Conservation (phyloP, 257 asterid species). For the Fraxinus anomala region DNA sequence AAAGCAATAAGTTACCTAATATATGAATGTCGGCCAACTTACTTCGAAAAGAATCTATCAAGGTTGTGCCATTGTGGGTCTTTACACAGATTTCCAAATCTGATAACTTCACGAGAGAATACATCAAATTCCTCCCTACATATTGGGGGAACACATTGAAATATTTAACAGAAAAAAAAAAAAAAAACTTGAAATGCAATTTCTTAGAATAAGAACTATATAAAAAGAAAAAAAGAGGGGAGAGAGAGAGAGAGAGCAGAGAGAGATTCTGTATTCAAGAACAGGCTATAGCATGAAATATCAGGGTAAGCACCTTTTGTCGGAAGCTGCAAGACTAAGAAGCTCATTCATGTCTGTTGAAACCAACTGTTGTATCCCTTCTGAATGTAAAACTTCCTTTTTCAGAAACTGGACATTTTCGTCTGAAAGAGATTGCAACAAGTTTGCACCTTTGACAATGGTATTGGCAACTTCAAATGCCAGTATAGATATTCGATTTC, state of each 20-base stretch:
- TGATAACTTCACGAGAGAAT: slow-evolving; percentile 82
- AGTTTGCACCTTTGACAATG: slow-evolving; percentile 78
- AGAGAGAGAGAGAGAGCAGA: slow-evolving; percentile 14
- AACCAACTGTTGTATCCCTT: slow-evolving; percentile 77
- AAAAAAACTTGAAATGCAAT: slow-evolving; percentile 7
- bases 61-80: slow-evolving; percentile 99
- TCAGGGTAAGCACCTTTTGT: slow-evolving; percentile 68
- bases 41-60: slow-evolving; percentile 78
- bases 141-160: slow-evolving; percentile 22
- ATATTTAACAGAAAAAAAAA: slow-evolving; percentile 8
- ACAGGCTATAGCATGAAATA: slow-evolving; percentile 1
- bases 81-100: slow-evolving; percentile 94
- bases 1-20: slow-evolving; percentile 13
- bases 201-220: not conserved
- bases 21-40: slow-evolving; percentile 36
- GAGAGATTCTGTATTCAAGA: slow-evolving; percentile 10
- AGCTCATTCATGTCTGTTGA: slow-evolving; percentile 87
- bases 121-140: slow-evolving; percentile 92
- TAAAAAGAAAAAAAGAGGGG: not conserved
- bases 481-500: slow-evolving; percentile 71
- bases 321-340: slow-evolving; percentile 89
- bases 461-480: slow-evolving; percentile 99
- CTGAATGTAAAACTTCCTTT: slow-evolving; percentile 78
- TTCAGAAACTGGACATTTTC: slow-evolving; percentile 69
- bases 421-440: slow-evolving; percentile 81